Evolutionary conservation across 1,284 basidiomycete genomes (phyloP).

Genomic region (Malassezia caprae): DNA sequence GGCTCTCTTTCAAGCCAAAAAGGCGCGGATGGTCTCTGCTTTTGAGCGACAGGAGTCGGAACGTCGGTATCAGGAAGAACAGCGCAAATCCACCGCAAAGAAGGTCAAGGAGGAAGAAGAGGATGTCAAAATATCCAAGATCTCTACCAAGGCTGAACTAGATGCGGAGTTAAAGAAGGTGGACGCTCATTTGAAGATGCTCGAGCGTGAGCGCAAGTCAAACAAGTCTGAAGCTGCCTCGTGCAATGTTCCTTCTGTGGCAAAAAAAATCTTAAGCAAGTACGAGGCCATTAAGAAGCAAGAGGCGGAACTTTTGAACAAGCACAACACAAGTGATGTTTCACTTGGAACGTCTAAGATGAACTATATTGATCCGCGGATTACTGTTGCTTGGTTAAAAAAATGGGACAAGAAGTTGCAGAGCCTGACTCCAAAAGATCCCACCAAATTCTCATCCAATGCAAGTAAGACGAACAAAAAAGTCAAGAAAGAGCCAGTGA

Average conservation of each 20-base stretch:
- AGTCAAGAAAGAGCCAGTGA: slow-evolving; percentile 18
- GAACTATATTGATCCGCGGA: slow-evolving; percentile 48
- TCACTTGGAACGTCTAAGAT: slow-evolving; percentile 45
- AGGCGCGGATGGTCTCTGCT: slow-evolving; percentile 62
- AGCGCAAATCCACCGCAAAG: slow-evolving; percentile 21
- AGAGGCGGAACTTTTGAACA: slow-evolving; percentile 38
- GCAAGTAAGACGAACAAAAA: slow-evolving; percentile 21
- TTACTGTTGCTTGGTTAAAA: slow-evolving; percentile 46
- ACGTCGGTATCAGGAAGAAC: slow-evolving; percentile 33
- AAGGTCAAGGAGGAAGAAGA: slow-evolving; percentile 34
- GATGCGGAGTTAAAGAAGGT: slow-evolving; percentile 60
- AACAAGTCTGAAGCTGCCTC: slow-evolving; percentile 56
- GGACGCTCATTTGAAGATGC: slow-evolving; percentile 64
- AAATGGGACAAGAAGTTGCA: slow-evolving; percentile 41
- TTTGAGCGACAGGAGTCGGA: slow-evolving; percentile 55
- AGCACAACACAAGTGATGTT: slow-evolving; percentile 44
- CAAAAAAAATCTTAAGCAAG: slow-evolving; percentile 58
- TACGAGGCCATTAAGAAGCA: slow-evolving; percentile 43
- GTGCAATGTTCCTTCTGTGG: slow-evolving; percentile 49
- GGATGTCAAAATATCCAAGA: slow-evolving; percentile 26
- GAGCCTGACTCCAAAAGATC: slow-evolving; percentile 17
- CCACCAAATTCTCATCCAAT: slow-evolving; percentile 12
- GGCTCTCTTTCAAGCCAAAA: slow-evolving; percentile 52
- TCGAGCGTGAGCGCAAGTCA: slow-evolving; percentile 72
- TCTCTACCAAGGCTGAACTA: slow-evolving; percentile 32